Evolutionary conservation across 805 yeast species (phyloP), one percentile per base, ranked within the genome.

Genomic region (Lipomyces yamanashiensis): DNA sequence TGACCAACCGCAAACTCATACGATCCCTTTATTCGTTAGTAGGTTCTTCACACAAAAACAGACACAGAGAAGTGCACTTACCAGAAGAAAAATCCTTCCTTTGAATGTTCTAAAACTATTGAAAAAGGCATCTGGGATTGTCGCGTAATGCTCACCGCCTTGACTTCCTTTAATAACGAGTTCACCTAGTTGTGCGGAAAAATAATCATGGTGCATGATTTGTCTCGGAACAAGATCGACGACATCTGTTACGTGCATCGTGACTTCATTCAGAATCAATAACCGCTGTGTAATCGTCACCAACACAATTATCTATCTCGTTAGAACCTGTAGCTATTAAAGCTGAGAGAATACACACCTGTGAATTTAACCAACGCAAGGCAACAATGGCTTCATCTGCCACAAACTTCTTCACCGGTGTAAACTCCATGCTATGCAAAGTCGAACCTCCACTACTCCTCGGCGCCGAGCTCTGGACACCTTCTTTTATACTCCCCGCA

Each of bases 1-100:
- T 84, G 78, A 0, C 92, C 96, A 1, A 86, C 79, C 6, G 76
- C 76, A 49, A 85, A 71, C 61, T 84, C 86, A 58, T 81, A 80
- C 47, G 78, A 76, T 0, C 68, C 68, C 67, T 63, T 28, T n/a
- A 7, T 10, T 21, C 17, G 19, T 53, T 45, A 54, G 59, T 37
- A 45, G 6, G 13, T 7, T 13, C 19, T 6, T 10, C 37, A 48
- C 8, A 23, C 23, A 15, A 43, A 15, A n/a, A n/a, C 8, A 48
- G 13, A 1, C 23, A 19, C 4, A 9, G n/a, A 19, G 23, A 34
- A 8, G 33, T 19, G n/a, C n/a, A 58, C 64, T 36, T 17, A 88
- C 88, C 56, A 87, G 69, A 0, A 85, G 61, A 69, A 85, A 81
- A 0, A 90, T 53, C 23, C 82, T 79, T 1, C 82, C 80, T 64